Evolutionary conservation across 805 yeast genomes (phyloP), one percentile per base, ranked within the genome.

Genomic region (Maudiozyma pseudohumilis): DNA sequence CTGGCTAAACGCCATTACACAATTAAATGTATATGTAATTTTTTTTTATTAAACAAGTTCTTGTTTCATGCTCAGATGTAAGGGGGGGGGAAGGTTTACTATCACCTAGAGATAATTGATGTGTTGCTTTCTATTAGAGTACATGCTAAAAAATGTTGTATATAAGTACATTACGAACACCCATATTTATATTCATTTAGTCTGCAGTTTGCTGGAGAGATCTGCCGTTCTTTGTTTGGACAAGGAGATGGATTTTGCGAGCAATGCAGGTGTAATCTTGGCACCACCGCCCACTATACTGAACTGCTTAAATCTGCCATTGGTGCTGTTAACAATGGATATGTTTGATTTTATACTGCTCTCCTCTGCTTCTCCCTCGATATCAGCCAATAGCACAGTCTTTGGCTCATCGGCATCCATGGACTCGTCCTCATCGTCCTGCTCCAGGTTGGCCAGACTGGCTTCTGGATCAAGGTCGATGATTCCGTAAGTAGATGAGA

Each of bases 311-410:
- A 72, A 53, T 15, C 47, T 45, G 2, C 62, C 59, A 18, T 56
- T 53, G 2, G 45, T 35, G 21, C 43, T 40, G 29, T 51, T 50
- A 27, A 57, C 47, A 12, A 77, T 65, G 1, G 66, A 60, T 12
- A 84, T 60, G 15, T 75, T 68, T 30, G 82, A 74, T 31, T 59
- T 60, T 3, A 79, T 67, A 23, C 77, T 67, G 10, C 64, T 52
- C 50, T 85, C 94, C 56, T 86, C 96, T 5, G 87, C 80, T 42
- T 81, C 89, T 11, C 94, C 94, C 54, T 85, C 94, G 29, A 84
- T 50, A 53, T 86, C 96, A 1, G 83, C 77, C 33, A 86, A 55
- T 12, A 84, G 49, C 0, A 75, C 63, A 1, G 71, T 45, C 18
- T 55, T 36, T 5, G 41, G 46, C 17, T 32, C 43, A 12, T 49